These are phyloP conservation scores for Wickerhamomyces sp. DNA, from an alignment of 1,139 yeast species.

Conservation along the genomic window DNA sequence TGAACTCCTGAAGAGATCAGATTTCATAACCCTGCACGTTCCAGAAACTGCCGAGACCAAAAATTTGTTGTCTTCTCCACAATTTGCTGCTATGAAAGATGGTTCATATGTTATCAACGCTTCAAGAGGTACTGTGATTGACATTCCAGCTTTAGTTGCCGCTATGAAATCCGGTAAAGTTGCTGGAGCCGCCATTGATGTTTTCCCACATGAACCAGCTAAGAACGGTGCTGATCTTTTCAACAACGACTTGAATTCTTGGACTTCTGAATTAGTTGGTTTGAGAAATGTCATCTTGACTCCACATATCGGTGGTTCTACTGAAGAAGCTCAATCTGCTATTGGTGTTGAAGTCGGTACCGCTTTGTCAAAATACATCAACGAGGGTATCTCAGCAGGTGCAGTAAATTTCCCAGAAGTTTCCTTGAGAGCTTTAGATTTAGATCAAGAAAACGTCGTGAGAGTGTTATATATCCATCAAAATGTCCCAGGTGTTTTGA, in stretches of 20 bases:
- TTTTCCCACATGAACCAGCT: conserved; percentile 96
- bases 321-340: conserved; percentile 98
- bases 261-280: conserved; percentile 79
- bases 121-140: conserved; percentile 96
- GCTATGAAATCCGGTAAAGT: conserved; percentile 92
- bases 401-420: conserved; percentile 99
- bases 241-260: conserved; percentile 63
- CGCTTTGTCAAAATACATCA: conserved; percentile 82
- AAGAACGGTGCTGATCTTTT: conserved; percentile 88
- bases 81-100: conserved; percentile 93
- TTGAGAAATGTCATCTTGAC: conserved; percentile 87
- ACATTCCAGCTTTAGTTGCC: conserved; percentile 85
- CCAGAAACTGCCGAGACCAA: conserved; percentile 94
- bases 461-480: conserved; percentile 95
- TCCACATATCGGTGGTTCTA: conserved; percentile 98
- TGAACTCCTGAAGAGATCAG: conserved; percentile 75
- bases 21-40: conserved; percentile 89
- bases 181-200: conserved; percentile 98
- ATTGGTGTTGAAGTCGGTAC: conserved; percentile 94
- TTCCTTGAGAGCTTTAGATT: conserved; percentile 78
- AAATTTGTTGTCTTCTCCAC: conserved; percentile 83
- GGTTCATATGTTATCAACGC: conserved; percentile 95
- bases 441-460: conserved; percentile 83
- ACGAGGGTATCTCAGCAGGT: conserved; percentile 94
- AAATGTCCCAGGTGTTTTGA: conserved; percentile 98